Base-by-base conservation (phyloP, 2,329 filamentous ascomycete genomes). In the Botrytis byssoidea region DNA sequence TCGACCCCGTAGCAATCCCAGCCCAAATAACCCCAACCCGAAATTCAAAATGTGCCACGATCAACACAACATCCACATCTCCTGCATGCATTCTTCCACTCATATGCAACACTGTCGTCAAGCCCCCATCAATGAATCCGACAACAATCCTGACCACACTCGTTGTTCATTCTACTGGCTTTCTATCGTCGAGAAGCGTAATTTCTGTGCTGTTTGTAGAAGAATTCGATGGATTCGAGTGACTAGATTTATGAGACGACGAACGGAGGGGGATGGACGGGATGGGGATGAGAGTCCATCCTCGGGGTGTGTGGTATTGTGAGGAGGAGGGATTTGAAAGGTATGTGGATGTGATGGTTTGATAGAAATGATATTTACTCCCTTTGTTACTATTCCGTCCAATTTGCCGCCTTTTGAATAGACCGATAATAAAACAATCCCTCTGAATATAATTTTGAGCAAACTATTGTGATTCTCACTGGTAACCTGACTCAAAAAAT, bases 381-480 rank as follows among this genome's bases (percentile, higher is more conserved):
- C 6, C 25, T 4, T 14, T n/a, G 2, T n/a, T n/a, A 5, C 4
- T 16, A n/a, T n/a, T n/a, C 12, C 4, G 1, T n/a, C 3, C 12
- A 1, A 55, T 55, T n/a, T 55, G 1, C 4, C 51, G 12, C 12
- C 51, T 55, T 55, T 16, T 29, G 14, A 12, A 29, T 55, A 29
- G 51, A 55, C 14, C 8, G 14, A 18, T 3, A 29, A 55, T 16
- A 29, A 29, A 55, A 55, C 10, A 37, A 37, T 37, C 37, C 37
- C 37, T 2, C 9, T 7, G 37, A 37, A 37, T 10, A 37, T 10
- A 37, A 37, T 37, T 37, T 37, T 37, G 37, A 37, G 9, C 25
- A 29, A n/a, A 55, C 4, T 12, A 55, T 55, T 7, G n/a, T 29
- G 12, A 55, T 8, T 55, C 0, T 0, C n/a, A 16, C 4, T 55